phyloP scores from a whole-genome alignment of 108 stramenopile species.

The Aurantiochytrium sp. region DNA sequence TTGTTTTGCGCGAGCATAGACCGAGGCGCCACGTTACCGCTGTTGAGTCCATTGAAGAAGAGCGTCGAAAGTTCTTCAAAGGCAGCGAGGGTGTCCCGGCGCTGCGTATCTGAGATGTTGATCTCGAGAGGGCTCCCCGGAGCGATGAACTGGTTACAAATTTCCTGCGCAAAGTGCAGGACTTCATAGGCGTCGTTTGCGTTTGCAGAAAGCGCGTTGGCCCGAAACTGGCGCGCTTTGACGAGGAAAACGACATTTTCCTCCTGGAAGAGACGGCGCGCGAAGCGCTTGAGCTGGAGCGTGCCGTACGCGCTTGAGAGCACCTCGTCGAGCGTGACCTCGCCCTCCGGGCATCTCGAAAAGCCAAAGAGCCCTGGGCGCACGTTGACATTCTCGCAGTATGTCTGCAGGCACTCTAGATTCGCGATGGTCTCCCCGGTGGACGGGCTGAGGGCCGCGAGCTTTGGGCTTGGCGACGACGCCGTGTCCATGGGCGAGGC shows the following conservation, averaged over 20 bases:
- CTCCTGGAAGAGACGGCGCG: background rate
- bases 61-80: background rate
- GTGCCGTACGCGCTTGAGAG: background rate
- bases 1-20: too few relatives aligned
- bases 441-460: background rate
- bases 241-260: constrained; percentile 7
- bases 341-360: background rate
- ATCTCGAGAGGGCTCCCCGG: constrained; percentile 8
- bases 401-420: background rate
- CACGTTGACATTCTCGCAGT: background rate
- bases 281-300: background rate
- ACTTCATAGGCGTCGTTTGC: background rate
- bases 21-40: background rate
- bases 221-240: background rate
- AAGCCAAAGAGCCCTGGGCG: background rate
- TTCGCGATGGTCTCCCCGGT: background rate
- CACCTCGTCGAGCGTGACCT: background rate
- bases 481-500: background rate
- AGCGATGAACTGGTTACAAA: background rate
- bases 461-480: background rate
- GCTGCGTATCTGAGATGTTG: constrained; percentile 23
- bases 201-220: background rate
- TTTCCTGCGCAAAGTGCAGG: constrained; percentile 2
- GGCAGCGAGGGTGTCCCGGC: background rate
- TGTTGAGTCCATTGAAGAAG: background rate